Evolutionary conservation across 2,329 filamentous ascomycete genomes (phyloP), one percentile per base, ranked within the genome.

Genomic region (Tolypocladium nubicola): DNA sequence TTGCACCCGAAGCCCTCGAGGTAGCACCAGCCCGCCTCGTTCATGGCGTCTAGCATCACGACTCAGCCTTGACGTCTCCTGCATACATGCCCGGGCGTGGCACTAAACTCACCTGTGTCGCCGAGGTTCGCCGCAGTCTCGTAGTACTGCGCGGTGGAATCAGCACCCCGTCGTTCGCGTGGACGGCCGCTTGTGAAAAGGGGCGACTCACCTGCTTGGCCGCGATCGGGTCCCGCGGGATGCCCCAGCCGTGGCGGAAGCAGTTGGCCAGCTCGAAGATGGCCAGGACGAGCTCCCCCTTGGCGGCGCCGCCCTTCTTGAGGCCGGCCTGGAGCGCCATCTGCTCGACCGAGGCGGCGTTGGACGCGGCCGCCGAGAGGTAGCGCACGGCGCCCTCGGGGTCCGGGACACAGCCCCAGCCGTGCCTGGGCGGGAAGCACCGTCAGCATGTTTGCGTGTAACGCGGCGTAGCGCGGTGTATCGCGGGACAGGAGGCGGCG

Each of bases 51-150:
- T 85, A 64, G 47, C 13, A 61, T 58, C 49, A 38, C 35, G 58
- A 40, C 50, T 58, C 55, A 52, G 53, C 58, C 55, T 56, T 60
- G 38, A 59, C 57, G 50, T 33, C 26, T 8, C 26, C 47, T 11
- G 19, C 19, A 11, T 11, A 10, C 19, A 11, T 14, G 47, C 30
- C 11, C 16, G 9, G 16, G 19, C 47, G 10, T 30, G 14, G 30
- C 6, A 14, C 30, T 2, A 3, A 57, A 72, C 81, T 67, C 73
- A 84, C 83, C 83, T 50, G 89, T 90, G 72, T 99, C 94, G 60
- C 94, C 94, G 63, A 99, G 76, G 71, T 99, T 97, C 60, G 94
- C 94, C 35, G 94, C 94, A 11, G 93, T 97, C 75, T 97, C 93
- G 73, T 97, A 99, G 73, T 97, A 99, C 80, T 96, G 79, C 40